phyloP scores from a whole-genome alignment of 2,329 filamentous ascomycete genomes.

The Blastomyces silverae region DNA sequence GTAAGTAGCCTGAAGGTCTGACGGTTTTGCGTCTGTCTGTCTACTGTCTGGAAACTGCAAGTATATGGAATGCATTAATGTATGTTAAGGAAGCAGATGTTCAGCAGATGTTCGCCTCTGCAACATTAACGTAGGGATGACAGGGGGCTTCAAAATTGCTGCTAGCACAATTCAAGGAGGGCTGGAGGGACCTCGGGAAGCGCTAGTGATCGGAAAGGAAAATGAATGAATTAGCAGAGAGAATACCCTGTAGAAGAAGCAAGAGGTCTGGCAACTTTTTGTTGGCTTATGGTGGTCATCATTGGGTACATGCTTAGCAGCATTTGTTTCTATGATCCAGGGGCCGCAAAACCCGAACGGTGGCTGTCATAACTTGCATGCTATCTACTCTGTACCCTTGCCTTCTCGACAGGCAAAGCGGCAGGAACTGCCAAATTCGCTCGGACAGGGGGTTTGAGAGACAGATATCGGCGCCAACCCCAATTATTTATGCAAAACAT shows the following conservation, averaged over 20 bases:
- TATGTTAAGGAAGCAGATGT: neutral
- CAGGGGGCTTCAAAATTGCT: neutral
- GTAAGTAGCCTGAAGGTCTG: neutral
- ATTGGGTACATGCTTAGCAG: neutral
- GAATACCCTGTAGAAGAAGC: neutral
- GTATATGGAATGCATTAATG: neutral
- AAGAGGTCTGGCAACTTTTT: neutral
- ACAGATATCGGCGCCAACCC: neutral
- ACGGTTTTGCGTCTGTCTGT: neutral
- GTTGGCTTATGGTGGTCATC: too few species aligned
- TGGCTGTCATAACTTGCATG: neutral
- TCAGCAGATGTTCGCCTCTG: neutral
- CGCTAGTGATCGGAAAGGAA: neutral
- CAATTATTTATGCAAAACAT: constrained; percentile 8
- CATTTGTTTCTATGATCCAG: neutral
- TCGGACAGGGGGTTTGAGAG: neutral
- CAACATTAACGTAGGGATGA: neutral
- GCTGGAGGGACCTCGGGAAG: neutral
- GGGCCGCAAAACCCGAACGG: neutral
- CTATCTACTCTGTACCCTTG: neutral
- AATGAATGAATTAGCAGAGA: neutral
- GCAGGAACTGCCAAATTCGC: neutral
- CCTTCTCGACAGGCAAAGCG: too few species aligned
- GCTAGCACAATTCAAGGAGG: neutral
- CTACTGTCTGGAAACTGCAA: neutral